These are phyloP conservation scores for Vigna mungo DNA, from an alignment of 306 rosid genomes.

Conservation along the genomic window DNA sequence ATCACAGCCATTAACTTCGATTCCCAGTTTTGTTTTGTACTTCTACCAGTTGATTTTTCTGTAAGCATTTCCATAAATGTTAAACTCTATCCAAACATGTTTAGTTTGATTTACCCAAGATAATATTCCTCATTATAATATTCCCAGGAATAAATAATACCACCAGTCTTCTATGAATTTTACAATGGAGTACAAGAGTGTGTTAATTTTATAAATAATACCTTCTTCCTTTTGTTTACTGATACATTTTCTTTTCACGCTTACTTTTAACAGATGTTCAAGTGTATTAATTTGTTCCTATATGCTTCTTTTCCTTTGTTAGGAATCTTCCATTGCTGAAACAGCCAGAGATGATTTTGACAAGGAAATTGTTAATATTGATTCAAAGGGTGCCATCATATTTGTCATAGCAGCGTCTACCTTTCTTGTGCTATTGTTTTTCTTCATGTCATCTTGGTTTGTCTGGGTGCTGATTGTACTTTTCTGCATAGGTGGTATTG, in stretches of 20 bases:
- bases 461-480: slow-evolving; percentile 91
- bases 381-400: slow-evolving; percentile 74
- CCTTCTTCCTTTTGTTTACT: slow-evolving; percentile 29
- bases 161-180: not conserved
- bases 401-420: slow-evolving; percentile 84
- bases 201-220: too few relatives aligned
- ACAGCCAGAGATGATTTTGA: slow-evolving; percentile 57
- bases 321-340: slow-evolving; percentile 70
- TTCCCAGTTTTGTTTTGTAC: not conserved
- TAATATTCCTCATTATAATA: not conserved
- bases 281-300: slow-evolving; percentile 18
- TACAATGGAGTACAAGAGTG: not conserved
- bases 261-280: slow-evolving; percentile 27
- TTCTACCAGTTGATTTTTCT: not conserved
- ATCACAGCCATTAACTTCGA: not conserved
- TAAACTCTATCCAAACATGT: not conserved
- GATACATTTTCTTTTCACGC: slow-evolving; percentile 28
- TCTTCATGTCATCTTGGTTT: slow-evolving; percentile 98
- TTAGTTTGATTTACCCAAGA: not conserved
- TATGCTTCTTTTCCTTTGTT: slow-evolving; percentile 31
- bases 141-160: not conserved
- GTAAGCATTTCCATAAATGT: slow-evolving; percentile 1
- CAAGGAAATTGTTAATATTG: slow-evolving; percentile 70
- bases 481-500: slow-evolving; percentile 93
- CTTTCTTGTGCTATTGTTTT: slow-evolving; percentile 80